A percentile compares a stretch with the other conserved stretches of the same genome.
These are phyloP conservation scores for Pseudogymnoascus sp. DNA, from an alignment of 2,329 filamentous ascomycete genomes.

Conservation along the genomic window DNA sequence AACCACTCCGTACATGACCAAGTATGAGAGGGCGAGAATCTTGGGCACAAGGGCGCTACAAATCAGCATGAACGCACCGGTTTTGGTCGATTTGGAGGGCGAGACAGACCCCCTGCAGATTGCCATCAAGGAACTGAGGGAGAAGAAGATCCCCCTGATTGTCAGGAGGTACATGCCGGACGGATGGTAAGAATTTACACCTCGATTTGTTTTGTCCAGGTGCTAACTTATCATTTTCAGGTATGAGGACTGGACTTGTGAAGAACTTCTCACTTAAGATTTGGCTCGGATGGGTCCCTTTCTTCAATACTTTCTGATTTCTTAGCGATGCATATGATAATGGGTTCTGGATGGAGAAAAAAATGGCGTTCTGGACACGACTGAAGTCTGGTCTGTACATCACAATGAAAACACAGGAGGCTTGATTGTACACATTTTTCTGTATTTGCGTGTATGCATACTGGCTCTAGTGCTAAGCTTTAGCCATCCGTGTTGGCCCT, in stretches of 20 bases:
- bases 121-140: constrained; percentile 90
- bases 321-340: constrained; percentile 9
- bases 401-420: constrained; percentile 4
- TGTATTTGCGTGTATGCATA: neutral
- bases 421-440: neutral
- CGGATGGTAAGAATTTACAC: constrained; percentile 63
- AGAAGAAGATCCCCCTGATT: constrained; percentile 97
- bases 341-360: constrained; percentile 6
- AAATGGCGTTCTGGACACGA: constrained; percentile 6
- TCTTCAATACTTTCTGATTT: constrained; percentile 8
- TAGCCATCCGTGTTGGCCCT: neutral
- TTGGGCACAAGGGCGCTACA: constrained; percentile 88
- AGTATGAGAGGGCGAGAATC: constrained; percentile 93
- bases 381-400: constrained; percentile 7
- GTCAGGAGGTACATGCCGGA: constrained; percentile 93
- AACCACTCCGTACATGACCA: constrained; percentile 98
- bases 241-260: constrained; percentile 98
- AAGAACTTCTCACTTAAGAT: constrained; percentile 67
- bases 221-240: constrained; percentile 13
- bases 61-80: constrained; percentile 97
- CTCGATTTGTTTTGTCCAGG: neutral
- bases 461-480: constrained; percentile 1
- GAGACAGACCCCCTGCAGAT: constrained; percentile 97
- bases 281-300: constrained; percentile 1
- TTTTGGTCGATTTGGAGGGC: constrained; percentile 91